A percentile compares a stretch with the other conserved stretches of the same genome.
These are phyloP conservation scores for Mycena alexandri DNA, from an alignment of 768 basidiomycete genomes.

Conservation along the genomic window DNA sequence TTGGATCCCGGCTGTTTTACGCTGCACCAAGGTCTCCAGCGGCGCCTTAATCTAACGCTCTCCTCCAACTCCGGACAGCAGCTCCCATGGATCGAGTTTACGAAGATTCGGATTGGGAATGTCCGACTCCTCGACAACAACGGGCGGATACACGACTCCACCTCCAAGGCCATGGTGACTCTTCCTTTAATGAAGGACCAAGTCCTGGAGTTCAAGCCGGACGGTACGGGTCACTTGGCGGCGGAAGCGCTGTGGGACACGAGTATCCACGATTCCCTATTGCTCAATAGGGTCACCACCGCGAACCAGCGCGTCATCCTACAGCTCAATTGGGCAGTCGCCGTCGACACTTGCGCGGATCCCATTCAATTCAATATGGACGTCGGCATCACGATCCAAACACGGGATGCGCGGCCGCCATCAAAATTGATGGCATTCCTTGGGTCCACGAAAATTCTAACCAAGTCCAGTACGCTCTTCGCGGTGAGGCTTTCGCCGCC, in stretches of 20 bases:
- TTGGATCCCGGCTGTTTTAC: constrained; percentile 90
- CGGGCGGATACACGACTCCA: constrained; percentile 84
- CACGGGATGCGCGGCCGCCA: constrained; percentile 88
- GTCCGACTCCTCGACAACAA: constrained; percentile 88
- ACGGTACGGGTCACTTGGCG: constrained; percentile 82
- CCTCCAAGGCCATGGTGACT: constrained; percentile 76
- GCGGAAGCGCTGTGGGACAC: constrained; percentile 93
- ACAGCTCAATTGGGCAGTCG: constrained; percentile 82
- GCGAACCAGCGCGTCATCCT: constrained; percentile 83
- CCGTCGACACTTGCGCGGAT: constrained; percentile 85
- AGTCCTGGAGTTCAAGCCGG: constrained; percentile 79
- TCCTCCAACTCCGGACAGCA: constrained; percentile 91
- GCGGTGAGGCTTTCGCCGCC: constrained; percentile 85
- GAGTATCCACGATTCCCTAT: constrained; percentile 85
- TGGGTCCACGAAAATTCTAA: constrained; percentile 79
- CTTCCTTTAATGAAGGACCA: constrained; percentile 83
- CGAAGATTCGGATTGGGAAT: constrained; percentile 83
- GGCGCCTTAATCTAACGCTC: constrained; percentile 80
- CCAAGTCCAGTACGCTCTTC: constrained; percentile 89
- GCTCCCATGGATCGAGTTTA: constrained; percentile 88
- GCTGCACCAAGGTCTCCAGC: constrained; percentile 93
- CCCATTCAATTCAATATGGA: constrained; percentile 93
- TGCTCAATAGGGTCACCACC: constrained; percentile 89
- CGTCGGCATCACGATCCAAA: constrained; percentile 84
- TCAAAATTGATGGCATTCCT: constrained; percentile 83